Conservation (phyloP, 179 eudicot species). For the Drosera spatulata region DNA sequence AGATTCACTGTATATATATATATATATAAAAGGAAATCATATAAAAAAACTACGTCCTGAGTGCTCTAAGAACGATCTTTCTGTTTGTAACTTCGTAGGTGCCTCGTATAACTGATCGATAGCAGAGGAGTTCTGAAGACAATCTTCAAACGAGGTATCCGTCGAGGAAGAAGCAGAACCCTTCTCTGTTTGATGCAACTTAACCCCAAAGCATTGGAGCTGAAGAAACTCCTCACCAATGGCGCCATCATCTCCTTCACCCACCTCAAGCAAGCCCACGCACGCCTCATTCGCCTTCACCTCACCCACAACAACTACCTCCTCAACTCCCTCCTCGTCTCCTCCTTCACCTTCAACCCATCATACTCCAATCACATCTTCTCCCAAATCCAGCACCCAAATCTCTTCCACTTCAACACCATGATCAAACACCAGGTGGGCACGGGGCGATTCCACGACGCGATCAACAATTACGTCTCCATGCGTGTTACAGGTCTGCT, state of each 20-base stretch:
- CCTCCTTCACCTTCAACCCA: slow-evolving; percentile 23
- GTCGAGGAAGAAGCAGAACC: too few species aligned
- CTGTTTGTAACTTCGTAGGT: too few species aligned
- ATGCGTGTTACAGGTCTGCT: slow-evolving; percentile 39
- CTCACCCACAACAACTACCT: slow-evolving; percentile 31
- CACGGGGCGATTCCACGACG: slow-evolving; percentile 19
- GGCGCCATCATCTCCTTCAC: slow-evolving; percentile 17
- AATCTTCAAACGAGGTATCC: too few species aligned
- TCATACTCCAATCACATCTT: slow-evolving; percentile 34
- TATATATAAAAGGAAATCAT: too few species aligned
- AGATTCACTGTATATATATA: too few species aligned
- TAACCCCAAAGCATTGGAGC: slow-evolving; percentile 14
- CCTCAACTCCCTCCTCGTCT: slow-evolving; percentile 35
- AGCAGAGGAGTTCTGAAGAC: too few species aligned
- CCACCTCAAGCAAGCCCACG: slow-evolving; percentile 46
- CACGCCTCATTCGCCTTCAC: slow-evolving; percentile 33
- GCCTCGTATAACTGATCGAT: too few species aligned
- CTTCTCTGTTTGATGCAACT: slow-evolving; percentile 6
- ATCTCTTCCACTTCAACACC: slow-evolving; percentile 30
- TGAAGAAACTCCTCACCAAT: slow-evolving; percentile 12
- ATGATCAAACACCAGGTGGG: slow-evolving; percentile 54
- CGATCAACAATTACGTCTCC: slow-evolving; percentile 23
- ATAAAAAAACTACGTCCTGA: too few species aligned
- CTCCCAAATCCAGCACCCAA: slow-evolving; percentile 28
- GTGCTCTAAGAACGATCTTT: too few species aligned